A percentile compares a stretch with the other conserved stretches of the same genome.
Conservation (phyloP, 345 rosid species). For the Crucihimalaya himalaica region DNA sequence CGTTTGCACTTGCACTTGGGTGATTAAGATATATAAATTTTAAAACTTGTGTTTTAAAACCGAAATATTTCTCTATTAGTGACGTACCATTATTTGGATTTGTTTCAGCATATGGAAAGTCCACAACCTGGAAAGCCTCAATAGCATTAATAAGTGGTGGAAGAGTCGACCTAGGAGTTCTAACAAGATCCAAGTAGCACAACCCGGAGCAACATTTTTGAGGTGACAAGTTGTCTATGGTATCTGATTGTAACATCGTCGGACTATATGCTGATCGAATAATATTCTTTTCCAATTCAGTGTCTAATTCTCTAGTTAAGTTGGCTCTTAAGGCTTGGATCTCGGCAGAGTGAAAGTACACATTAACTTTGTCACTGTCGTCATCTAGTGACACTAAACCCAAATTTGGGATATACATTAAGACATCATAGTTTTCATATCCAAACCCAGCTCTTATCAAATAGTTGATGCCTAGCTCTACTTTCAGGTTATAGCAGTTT, state of each 20-base stretch:
- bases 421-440: slow-evolving; percentile 52
- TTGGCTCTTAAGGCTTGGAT: background rate
- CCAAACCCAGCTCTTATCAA: slow-evolving; percentile 40
- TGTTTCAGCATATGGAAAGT: slow-evolving; percentile 29
- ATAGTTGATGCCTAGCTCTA: slow-evolving; percentile 35
- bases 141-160: slow-evolving; percentile 42
- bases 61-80: too few species aligned
- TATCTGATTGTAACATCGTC: background rate
- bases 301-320: slow-evolving; percentile 5
- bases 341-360: slow-evolving; percentile 20
- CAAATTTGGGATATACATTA: slow-evolving; percentile 33
- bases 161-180: slow-evolving; percentile 11
- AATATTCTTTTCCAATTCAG: background rate
- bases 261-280: slow-evolving; percentile 7
- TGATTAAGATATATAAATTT: too few species aligned
- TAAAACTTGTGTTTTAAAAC: too few species aligned
- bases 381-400: background rate
- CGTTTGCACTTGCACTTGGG: too few species aligned
- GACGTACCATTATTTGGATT: slow-evolving; percentile 38
- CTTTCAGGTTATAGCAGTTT: slow-evolving; percentile 44
- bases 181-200: background rate
- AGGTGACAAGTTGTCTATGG: background rate
- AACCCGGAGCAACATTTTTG: background rate
- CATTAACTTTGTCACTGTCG: background rate
- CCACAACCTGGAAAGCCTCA: slow-evolving; percentile 28